Evolutionary conservation across 495 filamentous ascomycete species (phyloP).

Genomic region (Penicillium robsamsonii): DNA sequence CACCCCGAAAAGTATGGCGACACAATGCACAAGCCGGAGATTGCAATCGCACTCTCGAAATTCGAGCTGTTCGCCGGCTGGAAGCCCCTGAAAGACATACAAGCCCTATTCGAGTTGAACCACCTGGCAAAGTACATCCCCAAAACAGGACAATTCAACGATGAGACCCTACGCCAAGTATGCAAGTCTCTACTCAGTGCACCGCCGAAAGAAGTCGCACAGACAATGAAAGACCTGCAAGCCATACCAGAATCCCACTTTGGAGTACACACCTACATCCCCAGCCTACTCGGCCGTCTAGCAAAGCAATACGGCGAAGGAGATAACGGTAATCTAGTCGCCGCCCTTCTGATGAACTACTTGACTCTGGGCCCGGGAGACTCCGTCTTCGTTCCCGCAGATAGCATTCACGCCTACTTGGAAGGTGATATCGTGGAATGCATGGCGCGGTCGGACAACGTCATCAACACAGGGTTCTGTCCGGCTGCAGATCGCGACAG

Average conservation of each 20-base stretch:
- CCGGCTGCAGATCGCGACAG: conserved; percentile 60
- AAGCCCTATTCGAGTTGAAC: conserved; percentile 56
- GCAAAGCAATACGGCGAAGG: conserved; percentile 58
- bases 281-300: conserved; percentile 61
- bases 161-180: conserved; percentile 59
- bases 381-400: conserved; percentile 70
- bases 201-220: conserved; percentile 48
- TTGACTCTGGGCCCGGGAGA: conserved; percentile 63
- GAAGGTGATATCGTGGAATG: conserved; percentile 80
- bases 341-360: conserved; percentile 70
- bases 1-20: conserved; percentile 68
- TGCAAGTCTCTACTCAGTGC: conserved; percentile 56
- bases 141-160: conserved; percentile 48
- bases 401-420: conserved; percentile 77
- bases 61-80: conserved; percentile 81
- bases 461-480: conserved; percentile 74
- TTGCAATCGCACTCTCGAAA: conserved; percentile 69
- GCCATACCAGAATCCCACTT: conserved; percentile 48
- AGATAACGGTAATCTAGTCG: conserved; percentile 61
- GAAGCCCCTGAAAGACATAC: conserved; percentile 63
- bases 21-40: conserved; percentile 80
- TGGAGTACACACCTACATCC: conserved; percentile 56
- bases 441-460: conserved; percentile 81
- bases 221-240: conserved; percentile 50
- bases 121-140: conserved; percentile 55